phyloP scores from a whole-genome alignment of 495 filamentous ascomycete species.

The Bryoglossum gracile region DNA sequence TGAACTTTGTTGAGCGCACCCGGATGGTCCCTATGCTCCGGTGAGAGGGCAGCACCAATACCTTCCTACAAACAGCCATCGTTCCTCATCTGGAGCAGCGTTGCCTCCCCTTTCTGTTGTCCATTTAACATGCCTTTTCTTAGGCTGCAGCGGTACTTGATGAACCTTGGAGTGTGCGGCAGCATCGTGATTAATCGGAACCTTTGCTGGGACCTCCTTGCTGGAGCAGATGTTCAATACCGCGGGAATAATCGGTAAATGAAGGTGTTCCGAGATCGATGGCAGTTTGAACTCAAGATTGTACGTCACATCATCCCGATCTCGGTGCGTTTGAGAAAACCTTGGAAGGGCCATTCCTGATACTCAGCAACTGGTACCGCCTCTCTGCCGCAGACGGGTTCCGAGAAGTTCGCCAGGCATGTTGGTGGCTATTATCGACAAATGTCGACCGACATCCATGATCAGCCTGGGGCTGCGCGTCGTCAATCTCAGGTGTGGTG shows the following conservation, averaged over 20 bases:
- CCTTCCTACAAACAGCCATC: background rate
- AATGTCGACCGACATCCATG: background rate
- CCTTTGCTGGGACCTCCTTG: no score
- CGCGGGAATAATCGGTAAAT: conserved; percentile 11
- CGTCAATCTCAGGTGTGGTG: conserved; percentile 5
- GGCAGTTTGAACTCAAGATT: conserved; percentile 17
- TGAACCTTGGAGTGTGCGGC: conserved; percentile 8
- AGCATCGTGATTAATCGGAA: conserved; percentile 8
- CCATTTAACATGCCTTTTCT: conserved; percentile 8
- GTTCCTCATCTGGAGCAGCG: background rate
- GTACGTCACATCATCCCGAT: conserved; percentile 14
- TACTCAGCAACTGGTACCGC: conserved; percentile 16
- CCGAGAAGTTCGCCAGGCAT: conserved; percentile 14
- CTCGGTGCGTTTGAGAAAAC: conserved; percentile 18
- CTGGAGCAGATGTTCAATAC: no score
- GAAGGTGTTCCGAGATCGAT: conserved; percentile 1
- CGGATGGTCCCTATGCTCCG: background rate
- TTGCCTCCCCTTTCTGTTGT: conserved; percentile 7
- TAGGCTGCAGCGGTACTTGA: conserved; percentile 10
- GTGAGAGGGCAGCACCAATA: background rate
- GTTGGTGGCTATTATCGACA: conserved; percentile 4
- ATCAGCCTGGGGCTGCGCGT: background rate
- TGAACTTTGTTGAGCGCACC: background rate
- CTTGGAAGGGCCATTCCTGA: conserved; percentile 18
- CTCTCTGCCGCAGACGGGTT: conserved; percentile 6